Evolutionary conservation across 2,329 filamentous ascomycete genomes (phyloP).

Genomic region (Cordyceps cicadae): DNA sequence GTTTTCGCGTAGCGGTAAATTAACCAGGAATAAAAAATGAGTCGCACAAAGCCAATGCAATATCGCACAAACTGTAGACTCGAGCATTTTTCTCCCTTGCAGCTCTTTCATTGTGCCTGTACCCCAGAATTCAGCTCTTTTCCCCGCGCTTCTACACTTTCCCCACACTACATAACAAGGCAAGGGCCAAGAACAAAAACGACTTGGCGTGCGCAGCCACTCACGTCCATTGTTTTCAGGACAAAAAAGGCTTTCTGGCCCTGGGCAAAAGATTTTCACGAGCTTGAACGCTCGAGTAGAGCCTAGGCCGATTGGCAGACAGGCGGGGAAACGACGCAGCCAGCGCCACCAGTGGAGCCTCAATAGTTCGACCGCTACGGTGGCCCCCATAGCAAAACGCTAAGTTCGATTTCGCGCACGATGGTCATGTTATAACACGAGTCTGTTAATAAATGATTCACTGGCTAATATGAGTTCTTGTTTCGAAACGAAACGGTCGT

Average conservation of each 20-base stretch:
- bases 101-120: neutral
- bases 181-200: neutral
- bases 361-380: neutral
- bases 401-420: neutral
- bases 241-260: neutral
- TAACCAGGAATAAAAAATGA: neutral
- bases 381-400: neutral
- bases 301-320: neutral
- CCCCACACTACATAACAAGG: constrained; percentile 1
- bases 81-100: neutral
- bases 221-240: neutral
- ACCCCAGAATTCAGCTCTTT: constrained; percentile 6
- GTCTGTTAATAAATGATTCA: neutral
- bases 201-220: neutral
- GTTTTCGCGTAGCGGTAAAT: too few relatives aligned
- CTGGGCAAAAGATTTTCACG: constrained; percentile 1
- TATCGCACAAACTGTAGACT: neutral
- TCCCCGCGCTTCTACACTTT: neutral
- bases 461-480: neutral
- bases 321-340: neutral
- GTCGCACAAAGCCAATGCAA: neutral
- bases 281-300: neutral
- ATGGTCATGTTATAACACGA: neutral
- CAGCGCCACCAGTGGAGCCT: neutral
- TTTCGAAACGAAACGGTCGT: neutral